Conservation (phyloP, 179 eudicot genomes). For the Spergularia azorica region DNA sequence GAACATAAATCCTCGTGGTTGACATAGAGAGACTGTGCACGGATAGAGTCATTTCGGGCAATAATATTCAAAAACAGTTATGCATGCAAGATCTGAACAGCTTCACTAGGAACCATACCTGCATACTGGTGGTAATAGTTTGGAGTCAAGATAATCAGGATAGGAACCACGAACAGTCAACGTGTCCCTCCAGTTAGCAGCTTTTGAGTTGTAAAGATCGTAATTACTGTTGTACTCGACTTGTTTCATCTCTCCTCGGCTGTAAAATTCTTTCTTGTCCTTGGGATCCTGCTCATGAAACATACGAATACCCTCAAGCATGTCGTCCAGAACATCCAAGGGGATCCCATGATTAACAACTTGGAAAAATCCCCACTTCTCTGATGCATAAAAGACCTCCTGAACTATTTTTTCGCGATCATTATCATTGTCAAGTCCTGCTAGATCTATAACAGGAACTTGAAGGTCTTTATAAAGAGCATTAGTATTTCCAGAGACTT, state of each 20-base stretch:
- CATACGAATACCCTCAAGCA: background rate
- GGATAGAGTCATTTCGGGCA: no score
- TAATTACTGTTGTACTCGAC: background rate
- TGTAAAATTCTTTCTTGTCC: conserved; percentile 8
- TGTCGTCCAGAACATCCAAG: conserved; percentile 10
- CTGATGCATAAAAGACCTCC: background rate
- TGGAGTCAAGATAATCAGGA: conserved; percentile 2
- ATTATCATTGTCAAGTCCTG: background rate
- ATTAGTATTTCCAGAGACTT: background rate
- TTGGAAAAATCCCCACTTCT: conserved; percentile 29
- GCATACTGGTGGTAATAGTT: background rate
- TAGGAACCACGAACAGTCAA: conserved; percentile 7
- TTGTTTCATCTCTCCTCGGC: background rate
- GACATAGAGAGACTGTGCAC: no score
- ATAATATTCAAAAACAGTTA: no score
- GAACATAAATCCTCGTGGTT: no score
- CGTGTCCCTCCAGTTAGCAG: conserved; percentile 23
- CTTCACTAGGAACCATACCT: background rate
- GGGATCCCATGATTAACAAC: conserved; percentile 27
- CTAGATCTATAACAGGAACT: conserved; percentile 18
- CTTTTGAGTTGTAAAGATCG: background rate
- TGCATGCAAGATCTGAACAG: no score
- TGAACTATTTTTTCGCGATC: background rate
- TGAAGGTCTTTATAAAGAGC: background rate
- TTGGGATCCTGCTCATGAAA: conserved; percentile 17